Conservation (phyloP, 495 filamentous ascomycete genomes). For the Aspergillus kassunensis region DNA sequence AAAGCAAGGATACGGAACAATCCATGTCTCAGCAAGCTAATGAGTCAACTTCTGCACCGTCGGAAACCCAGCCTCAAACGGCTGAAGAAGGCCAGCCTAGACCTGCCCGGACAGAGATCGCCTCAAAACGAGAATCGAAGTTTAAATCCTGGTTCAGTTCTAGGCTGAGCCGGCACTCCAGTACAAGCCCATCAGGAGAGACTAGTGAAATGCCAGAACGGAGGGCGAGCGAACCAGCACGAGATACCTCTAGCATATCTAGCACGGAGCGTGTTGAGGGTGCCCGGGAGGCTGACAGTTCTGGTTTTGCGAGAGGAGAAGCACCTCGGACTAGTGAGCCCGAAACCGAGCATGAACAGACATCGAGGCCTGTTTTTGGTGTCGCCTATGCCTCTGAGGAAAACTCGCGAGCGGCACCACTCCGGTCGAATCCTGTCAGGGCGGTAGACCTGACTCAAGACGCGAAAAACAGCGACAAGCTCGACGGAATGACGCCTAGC, state of each 20-base stretch:
- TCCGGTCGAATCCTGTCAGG: slow-evolving; percentile 33
- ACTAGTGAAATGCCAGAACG: neutral
- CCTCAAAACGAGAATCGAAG: slow-evolving; percentile 32
- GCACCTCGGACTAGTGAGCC: slow-evolving; percentile 1
- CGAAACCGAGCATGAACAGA: slow-evolving; percentile 5
- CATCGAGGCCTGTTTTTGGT: neutral
- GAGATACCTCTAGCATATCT: neutral
- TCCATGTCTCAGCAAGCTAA: neutral
- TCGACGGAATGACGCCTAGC: slow-evolving; percentile 12
- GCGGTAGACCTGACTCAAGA: slow-evolving; percentile 19
- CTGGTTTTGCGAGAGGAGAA: neutral
- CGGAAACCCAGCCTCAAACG: neutral
- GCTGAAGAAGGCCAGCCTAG: neutral
- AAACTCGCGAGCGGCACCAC: slow-evolving; percentile 23
- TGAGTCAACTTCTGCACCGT: neutral
- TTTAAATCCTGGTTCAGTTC: slow-evolving; percentile 61
- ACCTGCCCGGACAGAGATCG: slow-evolving; percentile 20
- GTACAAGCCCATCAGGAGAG: slow-evolving; percentile 16
- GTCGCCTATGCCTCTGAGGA: slow-evolving; percentile 11
- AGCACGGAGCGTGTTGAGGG: neutral
- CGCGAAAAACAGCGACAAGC: slow-evolving; percentile 10
- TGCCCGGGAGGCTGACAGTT: neutral
- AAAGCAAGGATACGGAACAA: neutral
- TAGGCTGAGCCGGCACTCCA: slow-evolving; percentile 44
- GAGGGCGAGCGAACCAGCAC: neutral